phyloP scores from a whole-genome alignment of 2,329 filamentous ascomycete genomes.

The Diplodia corticola region DNA sequence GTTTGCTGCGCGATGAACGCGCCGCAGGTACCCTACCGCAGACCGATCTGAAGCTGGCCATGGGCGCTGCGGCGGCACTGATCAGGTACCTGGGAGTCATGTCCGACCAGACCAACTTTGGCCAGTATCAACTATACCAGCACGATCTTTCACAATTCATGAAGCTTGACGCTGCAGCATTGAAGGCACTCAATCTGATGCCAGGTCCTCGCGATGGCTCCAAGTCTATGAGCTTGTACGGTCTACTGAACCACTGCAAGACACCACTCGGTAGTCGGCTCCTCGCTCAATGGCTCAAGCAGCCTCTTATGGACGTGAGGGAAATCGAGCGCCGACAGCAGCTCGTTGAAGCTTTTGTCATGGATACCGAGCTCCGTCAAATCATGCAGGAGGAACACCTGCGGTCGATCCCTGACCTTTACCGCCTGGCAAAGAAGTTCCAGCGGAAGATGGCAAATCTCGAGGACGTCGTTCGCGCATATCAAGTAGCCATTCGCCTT shows the following conservation, averaged over 20 bases:
- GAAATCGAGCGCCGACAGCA: constrained; percentile 92
- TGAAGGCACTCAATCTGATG: constrained; percentile 96
- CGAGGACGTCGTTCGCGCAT: constrained; percentile 92
- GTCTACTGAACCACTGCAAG: constrained; percentile 95
- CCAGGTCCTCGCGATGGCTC: constrained; percentile 89
- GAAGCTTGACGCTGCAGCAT: constrained; percentile 92
- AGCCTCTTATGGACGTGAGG: constrained; percentile 85
- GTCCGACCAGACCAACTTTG: constrained; percentile 91
- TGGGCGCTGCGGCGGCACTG: constrained; percentile 89
- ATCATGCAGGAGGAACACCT: constrained; percentile 97
- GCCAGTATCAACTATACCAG: constrained; percentile 95
- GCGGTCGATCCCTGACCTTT: constrained; percentile 88
- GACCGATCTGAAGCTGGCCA: constrained; percentile 90
- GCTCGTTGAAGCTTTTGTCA: constrained; percentile 90
- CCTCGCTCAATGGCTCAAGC: constrained; percentile 94
- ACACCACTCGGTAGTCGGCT: constrained; percentile 89
- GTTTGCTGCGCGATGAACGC: constrained; percentile 83
- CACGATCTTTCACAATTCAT: constrained; percentile 96
- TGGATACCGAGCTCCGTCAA: constrained; percentile 88
- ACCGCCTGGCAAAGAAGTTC: constrained; percentile 90
- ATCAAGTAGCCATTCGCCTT: constrained; percentile 89
- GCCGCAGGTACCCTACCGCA: constrained; percentile 77
- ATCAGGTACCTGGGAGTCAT: constrained; percentile 93
- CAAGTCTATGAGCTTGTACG: constrained; percentile 97
- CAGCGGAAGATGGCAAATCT: constrained; percentile 87